These are phyloP conservation scores for Xylaria acuta DNA, from an alignment of 495 filamentous ascomycete species.

Conservation along the genomic window DNA sequence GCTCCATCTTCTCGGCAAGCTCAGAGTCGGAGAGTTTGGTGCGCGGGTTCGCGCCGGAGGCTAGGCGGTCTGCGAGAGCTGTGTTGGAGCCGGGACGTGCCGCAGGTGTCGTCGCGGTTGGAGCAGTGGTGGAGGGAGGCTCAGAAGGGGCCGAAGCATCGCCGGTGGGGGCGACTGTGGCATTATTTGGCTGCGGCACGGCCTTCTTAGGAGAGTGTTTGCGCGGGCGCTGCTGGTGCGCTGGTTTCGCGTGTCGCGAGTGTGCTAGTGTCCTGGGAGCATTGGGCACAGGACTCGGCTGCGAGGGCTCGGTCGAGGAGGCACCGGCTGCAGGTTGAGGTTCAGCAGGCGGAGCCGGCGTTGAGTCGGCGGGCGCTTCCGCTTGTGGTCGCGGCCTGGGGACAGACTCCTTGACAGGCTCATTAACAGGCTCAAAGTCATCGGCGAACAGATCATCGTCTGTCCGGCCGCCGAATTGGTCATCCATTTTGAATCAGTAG, in stretches of 20 bases:
- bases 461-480: constrained; percentile 58
- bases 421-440: constrained; percentile 53
- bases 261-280: constrained; percentile 42
- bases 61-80: constrained; percentile 44
- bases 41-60: constrained; percentile 55
- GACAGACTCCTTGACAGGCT: constrained; percentile 40
- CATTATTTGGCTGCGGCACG: constrained; percentile 18
- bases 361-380: neutral
- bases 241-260: constrained; percentile 45
- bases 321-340: neutral
- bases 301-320: constrained; percentile 6
- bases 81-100: constrained; percentile 42
- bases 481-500: constrained; percentile 40
- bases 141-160: constrained; percentile 18
- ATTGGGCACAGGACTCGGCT: constrained; percentile 13
- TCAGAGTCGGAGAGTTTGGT: constrained; percentile 61
- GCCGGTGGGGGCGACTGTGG: constrained; percentile 16
- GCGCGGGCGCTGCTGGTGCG: constrained; percentile 33
- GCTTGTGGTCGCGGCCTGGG: constrained; percentile 17
- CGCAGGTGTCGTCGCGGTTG: constrained; percentile 2
- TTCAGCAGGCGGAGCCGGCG: constrained; percentile 8
- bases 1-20: constrained; percentile 57
- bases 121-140: constrained; percentile 20
- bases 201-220: constrained; percentile 35
- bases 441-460: constrained; percentile 60